A percentile compares a stretch with the other conserved stretches of the same genome.
Evolutionary conservation across 345 rosid genomes (phyloP).

Genomic region (Clausena lansium): DNA sequence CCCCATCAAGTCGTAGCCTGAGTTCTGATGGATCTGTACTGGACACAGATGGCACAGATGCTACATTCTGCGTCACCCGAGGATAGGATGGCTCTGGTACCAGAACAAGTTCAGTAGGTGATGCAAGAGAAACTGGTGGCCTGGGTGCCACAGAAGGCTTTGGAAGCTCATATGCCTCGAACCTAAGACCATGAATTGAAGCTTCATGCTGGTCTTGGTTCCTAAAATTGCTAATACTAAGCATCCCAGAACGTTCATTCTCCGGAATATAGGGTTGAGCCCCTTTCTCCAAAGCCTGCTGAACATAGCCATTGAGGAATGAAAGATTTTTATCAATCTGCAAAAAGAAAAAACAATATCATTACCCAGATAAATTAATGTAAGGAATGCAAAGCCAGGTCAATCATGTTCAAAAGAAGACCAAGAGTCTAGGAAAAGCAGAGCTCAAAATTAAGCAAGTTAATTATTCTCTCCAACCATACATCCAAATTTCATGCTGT

Average conservation of each 20-base stretch:
- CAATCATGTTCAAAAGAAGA: background rate
- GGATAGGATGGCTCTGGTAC: constrained; percentile 65
- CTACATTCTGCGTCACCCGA: constrained; percentile 47
- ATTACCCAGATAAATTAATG: background rate
- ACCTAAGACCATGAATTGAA: constrained; percentile 74
- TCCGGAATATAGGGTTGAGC: constrained; percentile 83
- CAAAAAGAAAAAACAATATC: constrained; percentile 16
- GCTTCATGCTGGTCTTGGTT: constrained; percentile 62
- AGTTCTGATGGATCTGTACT: constrained; percentile 58
- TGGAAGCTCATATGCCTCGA: constrained; percentile 96
- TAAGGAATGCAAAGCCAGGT: too few relatives aligned
- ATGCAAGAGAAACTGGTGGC: constrained; percentile 40
- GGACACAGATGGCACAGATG: constrained; percentile 43
- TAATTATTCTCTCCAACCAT: background rate
- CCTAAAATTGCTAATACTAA: constrained; percentile 47
- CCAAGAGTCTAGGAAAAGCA: background rate
- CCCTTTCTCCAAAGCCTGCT: constrained; percentile 72
- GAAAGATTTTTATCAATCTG: constrained; percentile 84
- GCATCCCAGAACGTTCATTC: constrained; percentile 60
- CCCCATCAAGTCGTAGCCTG: constrained; percentile 91
- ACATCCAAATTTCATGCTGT: background rate
- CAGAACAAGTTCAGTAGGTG: constrained; percentile 68
- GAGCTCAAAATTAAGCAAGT: background rate
- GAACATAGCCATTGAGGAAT: constrained; percentile 70
- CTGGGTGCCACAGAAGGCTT: constrained; percentile 49